Evolutionary conservation across 352 stramenopile species (phyloP), one percentile per base, ranked within the genome.

Genomic region (Halophytophthora polymorphica): DNA sequence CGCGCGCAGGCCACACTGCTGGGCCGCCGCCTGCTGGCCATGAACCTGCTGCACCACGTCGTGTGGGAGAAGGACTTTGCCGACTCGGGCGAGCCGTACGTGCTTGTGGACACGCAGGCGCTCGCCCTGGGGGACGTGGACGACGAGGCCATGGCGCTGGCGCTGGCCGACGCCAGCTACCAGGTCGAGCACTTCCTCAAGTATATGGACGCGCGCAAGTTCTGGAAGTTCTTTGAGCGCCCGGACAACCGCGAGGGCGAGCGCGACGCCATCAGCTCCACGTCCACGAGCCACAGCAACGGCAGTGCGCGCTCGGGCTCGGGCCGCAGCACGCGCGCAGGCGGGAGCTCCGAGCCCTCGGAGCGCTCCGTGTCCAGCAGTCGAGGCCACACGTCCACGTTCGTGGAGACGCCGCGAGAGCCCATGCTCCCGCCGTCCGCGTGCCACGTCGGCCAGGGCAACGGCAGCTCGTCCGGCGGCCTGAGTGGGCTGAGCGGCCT

Each of bases 31-130:
- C 53, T 94, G 28, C 42, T 92, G n/a, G 70, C 69, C 8, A 94
- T 92, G 83, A 94, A 94, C 45, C 45, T 91, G 23, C 63, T 94
- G 31, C 83, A 94, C 56, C 83, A 94, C 65, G 72, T 92, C 36
- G 72, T 90, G 49, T 94, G 83, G 83, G 75, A 88, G 42, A 84
- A 86, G 25, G 81, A 89, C 51, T 94, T 94, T 56, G 61, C 79
- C n/a, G 81, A 92, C 50, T 84, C 73, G 17, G 61, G 65, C 36
- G 83, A 94, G 47, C 75, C 82, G 18, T 94, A 79, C 59, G 83
- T 78, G 46, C 75, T 94, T 54, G 64, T 60, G 3, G 64, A 81
- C n/a, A n/a, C n/a, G n/a, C n/a, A n/a, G n/a, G n/a, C n/a, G n/a
- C n/a, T n/a, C n/a, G n/a, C n/a, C n/a, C n/a, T n/a, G n/a, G n/a